Percentiles rank a stretch among this genome's conserved stretches.
These are phyloP conservation scores for Schoenoplectus tabernaemontani DNA, from an alignment of 202 grass and related monocot species.

Conservation along the genomic window DNA sequence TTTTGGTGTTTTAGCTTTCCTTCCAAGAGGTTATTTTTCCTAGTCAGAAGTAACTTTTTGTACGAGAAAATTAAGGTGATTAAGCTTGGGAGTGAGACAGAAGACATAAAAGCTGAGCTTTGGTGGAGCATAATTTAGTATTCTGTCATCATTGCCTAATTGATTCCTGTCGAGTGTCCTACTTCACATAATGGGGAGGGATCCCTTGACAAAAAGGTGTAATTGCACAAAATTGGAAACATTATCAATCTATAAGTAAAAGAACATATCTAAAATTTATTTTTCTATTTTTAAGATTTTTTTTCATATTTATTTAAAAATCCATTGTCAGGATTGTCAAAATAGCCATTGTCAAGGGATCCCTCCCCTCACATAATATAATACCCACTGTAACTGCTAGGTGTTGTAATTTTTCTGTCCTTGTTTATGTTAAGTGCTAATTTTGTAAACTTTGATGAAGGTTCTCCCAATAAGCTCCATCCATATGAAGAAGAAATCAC, in stretches of 20 bases:
- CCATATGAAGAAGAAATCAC: slow-evolving; percentile 72
- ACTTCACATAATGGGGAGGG: no score
- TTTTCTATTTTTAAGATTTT: no score
- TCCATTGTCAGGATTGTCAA: no score
- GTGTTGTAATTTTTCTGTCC: not conserved
- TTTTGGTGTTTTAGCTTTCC: no score
- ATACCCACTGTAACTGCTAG: not conserved
- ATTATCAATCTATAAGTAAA: no score
- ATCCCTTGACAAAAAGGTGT: no score
- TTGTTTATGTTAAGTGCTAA: not conserved
- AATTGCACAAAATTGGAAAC: no score
- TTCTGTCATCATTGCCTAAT: not conserved
- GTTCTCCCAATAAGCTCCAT: slow-evolving; percentile 45
- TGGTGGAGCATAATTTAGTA: not conserved
- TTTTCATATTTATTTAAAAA: no score
- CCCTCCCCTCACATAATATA: no score
- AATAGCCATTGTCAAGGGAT: no score
- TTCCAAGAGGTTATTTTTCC: not conserved
- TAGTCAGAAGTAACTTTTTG: not conserved
- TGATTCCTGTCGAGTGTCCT: not conserved
- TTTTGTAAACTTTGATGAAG: slow-evolving; percentile 27
- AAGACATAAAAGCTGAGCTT: not conserved
- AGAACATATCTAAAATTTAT: no score
- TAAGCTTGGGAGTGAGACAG: not conserved
- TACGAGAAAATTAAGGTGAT: not conserved